A percentile compares a stretch with the other conserved stretches of the same genome.
Conservation (phyloP, 1,284 basidiomycete genomes). For the Leccinum solheimii region DNA sequence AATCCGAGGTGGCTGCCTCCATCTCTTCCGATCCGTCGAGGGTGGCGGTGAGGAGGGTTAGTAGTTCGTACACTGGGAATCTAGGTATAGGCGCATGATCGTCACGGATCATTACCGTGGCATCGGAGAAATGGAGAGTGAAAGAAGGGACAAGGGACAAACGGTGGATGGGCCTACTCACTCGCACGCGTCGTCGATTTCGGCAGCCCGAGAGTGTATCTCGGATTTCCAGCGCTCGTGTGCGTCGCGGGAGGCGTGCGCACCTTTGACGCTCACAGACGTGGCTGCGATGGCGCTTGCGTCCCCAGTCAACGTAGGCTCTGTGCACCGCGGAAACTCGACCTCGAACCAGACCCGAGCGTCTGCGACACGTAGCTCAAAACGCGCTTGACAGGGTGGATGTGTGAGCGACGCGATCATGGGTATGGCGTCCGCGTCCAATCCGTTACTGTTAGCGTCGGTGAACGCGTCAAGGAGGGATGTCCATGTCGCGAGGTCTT, state of each 20-base stretch:
- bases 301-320: neutral
- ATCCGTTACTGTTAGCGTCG: neutral
- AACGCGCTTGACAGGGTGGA: constrained; percentile 31
- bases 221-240: constrained; percentile 54
- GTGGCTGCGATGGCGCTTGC: neutral
- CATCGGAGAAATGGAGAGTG: neutral
- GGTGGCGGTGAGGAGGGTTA: constrained; percentile 24
- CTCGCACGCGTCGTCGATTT: constrained; percentile 50
- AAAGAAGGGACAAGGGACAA: neutral
- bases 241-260: constrained; percentile 43
- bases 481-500: constrained; percentile 42
- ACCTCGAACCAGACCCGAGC: constrained; percentile 45
- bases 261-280: neutral
- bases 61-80: constrained; percentile 59
- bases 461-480: constrained; percentile 31
- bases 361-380: constrained; percentile 41
- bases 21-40: neutral
- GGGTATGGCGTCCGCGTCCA: neutral
- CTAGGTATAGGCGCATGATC: constrained; percentile 34
- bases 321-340: constrained; percentile 30
- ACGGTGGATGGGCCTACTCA: constrained; percentile 9
- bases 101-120: neutral
- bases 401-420: neutral
- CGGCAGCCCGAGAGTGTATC: constrained; percentile 43
- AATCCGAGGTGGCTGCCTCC: neutral